Evolutionary conservation across 1,284 basidiomycete genomes (phyloP), one percentile per base, ranked within the genome.

Genomic region (Cryptococcus amylolentus): DNA sequence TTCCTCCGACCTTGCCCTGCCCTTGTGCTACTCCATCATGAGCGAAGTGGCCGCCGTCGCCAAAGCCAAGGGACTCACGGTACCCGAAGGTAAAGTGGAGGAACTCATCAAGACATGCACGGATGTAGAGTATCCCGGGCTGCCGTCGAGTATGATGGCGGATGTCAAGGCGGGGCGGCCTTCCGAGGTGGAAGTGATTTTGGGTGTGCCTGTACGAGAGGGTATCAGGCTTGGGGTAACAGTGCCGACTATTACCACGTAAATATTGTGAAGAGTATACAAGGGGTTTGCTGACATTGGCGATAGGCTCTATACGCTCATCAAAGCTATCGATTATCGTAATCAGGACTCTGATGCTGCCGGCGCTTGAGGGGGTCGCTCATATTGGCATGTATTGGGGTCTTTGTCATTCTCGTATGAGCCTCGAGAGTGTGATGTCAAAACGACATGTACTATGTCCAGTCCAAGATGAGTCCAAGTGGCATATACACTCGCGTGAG

Each of bases 181-280:
- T 18, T 77, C 74, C 70, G 77, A 77, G 54, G 71, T 74, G 20
- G 75, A 76, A 62, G 76, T 76, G 46, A 78, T 79, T 53, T 65
- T 78, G 39, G 74, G 74, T 13, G 75, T 75, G 8, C 77, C 78
- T 4, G 66, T 78, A 10, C 57, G 70, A 31, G 75, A 78, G 56
- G 78, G 73, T 0, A 62, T 72, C 55, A 52, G 77, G n/a, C 66
- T 79, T 8, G 76, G 75, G 40, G 69, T 78, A 16, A 64, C 69
- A 1, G 71, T 75, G 0, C 77, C 76, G 4, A 75, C 71, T 5
- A 52, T 78, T n/a, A 64, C 64, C 13, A 69, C 73, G 70, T 75
- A 52, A 69, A 73, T 72, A 6, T 13, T 13, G 8, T 42, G 26
- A 9, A 23, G 46, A 10, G 4, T 14, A 18, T 26, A 16, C 14